A percentile compares a stretch with the other conserved stretches of the same genome.
phyloP scores from a whole-genome alignment of 2,329 filamentous ascomycete species.

The Phyllosticta citribraziliensis region DNA sequence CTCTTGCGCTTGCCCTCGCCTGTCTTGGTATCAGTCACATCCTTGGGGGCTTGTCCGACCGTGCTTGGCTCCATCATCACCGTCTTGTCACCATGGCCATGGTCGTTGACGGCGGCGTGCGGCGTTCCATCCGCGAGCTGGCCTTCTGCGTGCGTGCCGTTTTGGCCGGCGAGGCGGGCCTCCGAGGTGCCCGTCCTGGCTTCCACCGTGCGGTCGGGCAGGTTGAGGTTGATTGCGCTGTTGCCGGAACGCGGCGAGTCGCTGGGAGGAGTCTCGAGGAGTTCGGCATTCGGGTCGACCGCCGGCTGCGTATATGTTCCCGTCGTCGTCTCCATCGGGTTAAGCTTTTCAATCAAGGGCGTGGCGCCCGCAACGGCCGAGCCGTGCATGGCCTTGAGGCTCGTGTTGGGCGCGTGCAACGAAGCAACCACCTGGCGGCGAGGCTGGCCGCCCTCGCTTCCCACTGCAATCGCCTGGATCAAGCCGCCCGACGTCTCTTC shows the following conservation, averaged over 20 bases:
- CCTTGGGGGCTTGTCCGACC: conserved; percentile 40
- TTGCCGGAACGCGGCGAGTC: conserved; percentile 1
- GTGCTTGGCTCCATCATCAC: conserved; percentile 39
- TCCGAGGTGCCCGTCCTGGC: conserved; percentile 31
- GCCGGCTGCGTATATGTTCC: conserved; percentile 29
- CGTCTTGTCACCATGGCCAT: conserved; percentile 36
- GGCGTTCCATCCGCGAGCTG: conserved; percentile 35
- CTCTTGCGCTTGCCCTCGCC: conserved; percentile 24
- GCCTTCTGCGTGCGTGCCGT: conserved; percentile 34
- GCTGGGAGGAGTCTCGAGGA: not conserved
- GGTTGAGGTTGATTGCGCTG: conserved; percentile 7
- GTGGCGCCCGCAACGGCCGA: conserved; percentile 18
- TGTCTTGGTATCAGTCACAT: conserved; percentile 25
- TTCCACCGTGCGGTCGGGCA: conserved; percentile 19
- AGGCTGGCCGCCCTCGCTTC: conserved; percentile 32
- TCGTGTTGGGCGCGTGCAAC: conserved; percentile 22
- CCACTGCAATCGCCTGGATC: conserved; percentile 36
- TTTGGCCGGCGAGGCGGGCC: conserved; percentile 32
- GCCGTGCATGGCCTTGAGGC: conserved; percentile 18
- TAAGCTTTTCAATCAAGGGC: conserved; percentile 1
- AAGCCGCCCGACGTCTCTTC: conserved; percentile 32
- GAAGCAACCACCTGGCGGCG: conserved; percentile 31
- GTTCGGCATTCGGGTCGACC: conserved; percentile 12
- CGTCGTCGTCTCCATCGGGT: conserved; percentile 19
- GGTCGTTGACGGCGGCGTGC: conserved; percentile 26